Conservation (phyloP, 305 asterid genomes). For the Fraxinus paxiana region DNA sequence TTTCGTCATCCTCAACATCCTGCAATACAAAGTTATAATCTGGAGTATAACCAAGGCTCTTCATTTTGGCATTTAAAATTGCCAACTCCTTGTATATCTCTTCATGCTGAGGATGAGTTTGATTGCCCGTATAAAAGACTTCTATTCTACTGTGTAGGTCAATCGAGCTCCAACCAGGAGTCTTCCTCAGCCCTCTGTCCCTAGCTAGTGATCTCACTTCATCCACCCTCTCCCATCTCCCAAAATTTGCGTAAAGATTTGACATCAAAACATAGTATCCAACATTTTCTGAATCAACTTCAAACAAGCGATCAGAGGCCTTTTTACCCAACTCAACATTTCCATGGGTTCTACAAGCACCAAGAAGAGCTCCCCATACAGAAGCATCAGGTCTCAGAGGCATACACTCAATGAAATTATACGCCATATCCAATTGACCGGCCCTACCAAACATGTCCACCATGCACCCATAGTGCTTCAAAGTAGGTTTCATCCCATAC, state of each 20-base stretch:
- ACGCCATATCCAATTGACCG: conserved; percentile 5
- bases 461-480: conserved; percentile 19
- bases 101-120: conserved; percentile 34
- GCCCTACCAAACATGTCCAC: conserved; percentile 21
- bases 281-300: not conserved
- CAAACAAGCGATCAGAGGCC: conserved; percentile 11
- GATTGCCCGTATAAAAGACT: conserved; percentile 40
- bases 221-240: conserved; percentile 4
- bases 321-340: conserved; percentile 10
- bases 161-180: conserved; percentile 46
- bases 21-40: conserved; percentile 41
- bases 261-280: conserved; percentile 10
- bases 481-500: conserved; percentile 11
- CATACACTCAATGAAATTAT: conserved; percentile 9
- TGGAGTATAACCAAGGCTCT: conserved; percentile 39
- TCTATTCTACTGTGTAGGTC: conserved; percentile 35
- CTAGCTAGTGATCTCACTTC: conserved; percentile 4
- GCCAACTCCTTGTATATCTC: conserved; percentile 36
- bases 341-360: conserved; percentile 20
- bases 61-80: conserved; percentile 31
- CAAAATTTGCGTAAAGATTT: not conserved
- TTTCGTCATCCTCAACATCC: conserved; percentile 51
- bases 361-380: conserved; percentile 21
- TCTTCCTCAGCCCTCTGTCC: conserved; percentile 6
- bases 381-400: conserved; percentile 18